Evolutionary conservation across 2,329 filamentous ascomycete genomes (phyloP).

Genomic region (Ophiostoma fasciatum): DNA sequence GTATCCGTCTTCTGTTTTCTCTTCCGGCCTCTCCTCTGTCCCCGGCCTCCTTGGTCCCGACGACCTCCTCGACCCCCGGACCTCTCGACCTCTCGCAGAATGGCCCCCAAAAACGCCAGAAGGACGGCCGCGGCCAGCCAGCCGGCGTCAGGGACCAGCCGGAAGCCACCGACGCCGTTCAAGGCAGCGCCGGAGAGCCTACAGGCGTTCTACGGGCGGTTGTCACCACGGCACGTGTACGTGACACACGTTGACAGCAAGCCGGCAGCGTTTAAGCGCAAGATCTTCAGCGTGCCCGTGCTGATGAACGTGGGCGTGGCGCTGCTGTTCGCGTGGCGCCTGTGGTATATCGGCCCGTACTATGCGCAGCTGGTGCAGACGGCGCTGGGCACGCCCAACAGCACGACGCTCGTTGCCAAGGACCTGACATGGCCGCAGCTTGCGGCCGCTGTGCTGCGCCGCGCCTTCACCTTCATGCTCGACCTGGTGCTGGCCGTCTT

Average conservation of each 20-base stretch:
- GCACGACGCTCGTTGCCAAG: slow-evolving; percentile 47
- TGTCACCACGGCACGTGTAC: slow-evolving; percentile 61
- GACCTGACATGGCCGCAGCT: slow-evolving; percentile 42
- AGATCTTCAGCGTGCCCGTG: slow-evolving; percentile 69
- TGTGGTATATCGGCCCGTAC: slow-evolving; percentile 52
- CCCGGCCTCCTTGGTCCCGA: background rate
- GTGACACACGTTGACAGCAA: slow-evolving; percentile 69
- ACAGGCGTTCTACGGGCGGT: slow-evolving; percentile 47
- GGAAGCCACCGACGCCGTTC: slow-evolving; percentile 48
- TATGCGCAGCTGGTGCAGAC: slow-evolving; percentile 56
- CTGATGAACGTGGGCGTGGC: slow-evolving; percentile 58
- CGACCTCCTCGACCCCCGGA: background rate
- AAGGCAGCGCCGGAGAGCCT: slow-evolving; percentile 47
- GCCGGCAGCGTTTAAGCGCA: slow-evolving; percentile 56
- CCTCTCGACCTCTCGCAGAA: slow-evolving; percentile 2
- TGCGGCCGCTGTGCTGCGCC: slow-evolving; percentile 37
- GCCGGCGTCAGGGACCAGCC: background rate
- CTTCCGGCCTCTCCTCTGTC: no score
- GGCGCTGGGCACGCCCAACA: slow-evolving; percentile 49
- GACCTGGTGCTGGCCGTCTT: slow-evolving; percentile 58
- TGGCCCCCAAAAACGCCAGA: slow-evolving; percentile 12
- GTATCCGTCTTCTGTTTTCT: no score
- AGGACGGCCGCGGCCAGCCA: background rate
- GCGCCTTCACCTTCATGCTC: slow-evolving; percentile 52
- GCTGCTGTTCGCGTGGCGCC: slow-evolving; percentile 49